These are phyloP conservation scores for Hanseniaspora occidentalis DNA, from an alignment of 805 yeast species.

Conservation along the genomic window DNA sequence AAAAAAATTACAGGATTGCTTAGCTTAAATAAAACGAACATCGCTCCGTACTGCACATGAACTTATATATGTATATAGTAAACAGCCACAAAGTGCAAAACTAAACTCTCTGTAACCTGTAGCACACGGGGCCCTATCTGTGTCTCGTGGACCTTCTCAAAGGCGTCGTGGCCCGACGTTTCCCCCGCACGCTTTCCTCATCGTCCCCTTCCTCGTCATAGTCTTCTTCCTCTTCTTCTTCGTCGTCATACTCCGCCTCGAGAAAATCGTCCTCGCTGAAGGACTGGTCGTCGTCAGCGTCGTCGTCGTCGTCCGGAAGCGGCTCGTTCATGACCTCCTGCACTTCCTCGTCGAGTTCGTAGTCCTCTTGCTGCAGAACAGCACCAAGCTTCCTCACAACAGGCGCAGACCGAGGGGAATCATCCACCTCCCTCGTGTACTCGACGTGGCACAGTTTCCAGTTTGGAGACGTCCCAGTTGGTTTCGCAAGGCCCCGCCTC, in stretches of 20 bases:
- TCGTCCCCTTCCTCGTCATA: constrained; percentile 10
- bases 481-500: background rate
- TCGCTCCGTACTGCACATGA: no score
- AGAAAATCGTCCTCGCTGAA: constrained; percentile 19
- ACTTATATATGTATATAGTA: no score
- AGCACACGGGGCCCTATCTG: no score
- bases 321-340: constrained; percentile 24
- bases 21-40: no score
- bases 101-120: no score
- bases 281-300: constrained; percentile 16
- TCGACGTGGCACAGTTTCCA: background rate
- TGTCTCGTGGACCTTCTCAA: no score
- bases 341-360: constrained; percentile 10
- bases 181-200: constrained; percentile 11
- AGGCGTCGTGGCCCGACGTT: no score
- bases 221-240: constrained; percentile 13
- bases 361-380: background rate
- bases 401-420: no score
- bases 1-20: no score
- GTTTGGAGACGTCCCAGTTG: background rate
- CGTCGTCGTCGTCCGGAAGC: constrained; percentile 3
- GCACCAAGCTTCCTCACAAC: background rate
- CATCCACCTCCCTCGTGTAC: background rate
- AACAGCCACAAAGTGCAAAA: no score
- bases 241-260: constrained; percentile 12